Evolutionary conservation across 495 filamentous ascomycete species (phyloP), one percentile per base, ranked within the genome.

Genomic region (Tuber calosporum): DNA sequence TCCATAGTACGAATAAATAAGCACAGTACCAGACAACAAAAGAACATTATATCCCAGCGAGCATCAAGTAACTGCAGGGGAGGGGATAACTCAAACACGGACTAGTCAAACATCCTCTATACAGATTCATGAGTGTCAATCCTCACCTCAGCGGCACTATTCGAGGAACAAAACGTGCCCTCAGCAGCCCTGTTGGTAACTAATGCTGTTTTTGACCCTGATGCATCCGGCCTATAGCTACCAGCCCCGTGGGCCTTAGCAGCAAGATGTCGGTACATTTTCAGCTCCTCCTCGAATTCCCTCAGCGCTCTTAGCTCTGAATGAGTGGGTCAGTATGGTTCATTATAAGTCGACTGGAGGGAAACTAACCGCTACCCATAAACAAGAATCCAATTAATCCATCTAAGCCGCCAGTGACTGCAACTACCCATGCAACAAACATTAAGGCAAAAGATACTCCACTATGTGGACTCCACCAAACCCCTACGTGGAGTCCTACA

Each of bases 241-340:
- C 30, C 26, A 34, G 26, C 26, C 26, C 53, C 53, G 13, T 34
- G 6, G 53, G 53, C 74, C 11, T 53, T 22, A 11, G 69, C 39
- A 9, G 75, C 53, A 39, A 79, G 75, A 15, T 69, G 68, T 22
- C 58, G 73, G 45, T 82, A 82, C 77, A 81, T 95, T 69, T 83
- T 83, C 20, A 99, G 89, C 84, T 99, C 96, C 90, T 93, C 97
- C 79, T 95, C 89, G 83, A 97, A 98, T 84, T 98, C 95, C 78
- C 89, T 90, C n/a, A 99, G 83, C 20, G 92, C 89, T 74, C 92
- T 85, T 73, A 97, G 75, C 84, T 99, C 80, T 82, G 39, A 2
- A 22, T 19, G 53, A 73, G 20, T 67, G 1, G 26, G 70, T 78
- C 40, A 78, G 37, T 58, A 48, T 13, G 13, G 37, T n/a, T 43